Base-by-base conservation (phyloP, 1,284 basidiomycete species). In the Rhodotorula sp. region DNA sequence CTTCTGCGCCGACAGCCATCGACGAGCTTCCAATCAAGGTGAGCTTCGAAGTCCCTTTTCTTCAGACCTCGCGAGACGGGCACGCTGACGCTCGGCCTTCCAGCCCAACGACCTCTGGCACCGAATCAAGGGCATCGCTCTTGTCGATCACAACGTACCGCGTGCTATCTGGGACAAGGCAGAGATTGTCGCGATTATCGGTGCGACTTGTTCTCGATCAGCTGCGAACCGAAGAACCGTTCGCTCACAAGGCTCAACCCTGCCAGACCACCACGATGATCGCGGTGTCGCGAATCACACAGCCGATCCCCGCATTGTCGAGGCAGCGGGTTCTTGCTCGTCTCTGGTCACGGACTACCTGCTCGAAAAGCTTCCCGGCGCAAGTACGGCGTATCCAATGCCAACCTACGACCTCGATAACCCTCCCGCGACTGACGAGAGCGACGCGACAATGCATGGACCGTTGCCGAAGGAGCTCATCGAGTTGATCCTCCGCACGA, bases 131-230 rank as follows among this genome's bases (percentile, higher is more conserved):
- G 80, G 81, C 8, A 80, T 82, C 58, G 78, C 79, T 3, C 72
- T 82, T 8, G 81, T 82, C 34, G 81, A 82, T 62, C 81, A 82
- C 62, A 80, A 80, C 28, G 55, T 77, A 3, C 80, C 81, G n/a
- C 66, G 76, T 10, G 72, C 77, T 23, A 75, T 73, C 0, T 81
- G 80, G 80, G 26, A 38, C n/a, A 57, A 55, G 23, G 56, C 66
- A 5, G 19, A 58, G 12, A 66, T 70, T 16, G 60, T 67, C 18
- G 56, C 34, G 38, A 21, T 19, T 47, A 43, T 57, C 23, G 45
- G 47, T 68, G n/a, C 21, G 57, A 12, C 3, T 31, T 43, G 38
- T 43, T 43, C 38, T 43, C 38, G 38, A 12, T 10, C 38, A 43
- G 38, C 38, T 43, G 38, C 38, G 38, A 43, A 43, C 38, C 10